Percentiles rank a stretch among this genome's conserved stretches.
Conservation (phyloP, 2,329 filamentous ascomycete genomes). For the Chalaropsis thielavioides region DNA sequence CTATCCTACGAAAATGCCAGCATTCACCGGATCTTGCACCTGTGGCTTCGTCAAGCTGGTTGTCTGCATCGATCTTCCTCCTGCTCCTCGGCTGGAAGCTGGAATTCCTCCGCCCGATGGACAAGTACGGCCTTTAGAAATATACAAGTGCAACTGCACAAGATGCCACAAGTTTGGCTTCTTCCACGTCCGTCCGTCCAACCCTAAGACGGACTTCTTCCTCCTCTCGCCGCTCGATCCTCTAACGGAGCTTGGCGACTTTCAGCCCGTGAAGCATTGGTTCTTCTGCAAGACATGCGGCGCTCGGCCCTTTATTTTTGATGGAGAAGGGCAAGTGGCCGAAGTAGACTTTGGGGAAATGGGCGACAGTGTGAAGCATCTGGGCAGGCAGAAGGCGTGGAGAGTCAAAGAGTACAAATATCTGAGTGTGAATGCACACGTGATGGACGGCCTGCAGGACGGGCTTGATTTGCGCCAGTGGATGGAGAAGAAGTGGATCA, state of each 20-base stretch:
- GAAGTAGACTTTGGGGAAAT: conserved; percentile 14
- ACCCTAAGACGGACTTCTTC: conserved; percentile 30
- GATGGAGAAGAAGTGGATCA: conserved; percentile 17
- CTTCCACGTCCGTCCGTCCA: conserved; percentile 29
- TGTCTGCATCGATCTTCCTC: conserved; percentile 12
- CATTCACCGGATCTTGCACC: conserved; percentile 13
- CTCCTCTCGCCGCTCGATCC: conserved; percentile 30
- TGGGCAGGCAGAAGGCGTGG: conserved; percentile 13
- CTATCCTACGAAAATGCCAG: conserved; percentile 8
- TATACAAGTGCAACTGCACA: conserved; percentile 29
- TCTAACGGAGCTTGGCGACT: conserved; percentile 28
- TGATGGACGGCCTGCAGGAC: conserved; percentile 16
- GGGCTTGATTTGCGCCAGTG: conserved; percentile 18
- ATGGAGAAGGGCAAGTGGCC: conserved; percentile 9
- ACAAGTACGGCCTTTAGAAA: conserved; percentile 32
- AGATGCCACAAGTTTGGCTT: conserved; percentile 32
- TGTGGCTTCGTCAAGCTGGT: conserved; percentile 14
- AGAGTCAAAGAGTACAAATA: conserved; percentile 12
- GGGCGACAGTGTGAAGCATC: conserved; percentile 8
- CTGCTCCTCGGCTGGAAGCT: conserved; percentile 5
- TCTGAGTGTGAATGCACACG: conserved; percentile 16
- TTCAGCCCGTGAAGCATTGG: conserved; percentile 25
- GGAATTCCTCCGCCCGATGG: conserved; percentile 19
- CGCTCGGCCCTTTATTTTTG: conserved; percentile 27
- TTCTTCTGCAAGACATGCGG: conserved; percentile 25